Conservation (phyloP, 2,329 filamentous ascomycete species). For the Nothophoma quercina region DNA sequence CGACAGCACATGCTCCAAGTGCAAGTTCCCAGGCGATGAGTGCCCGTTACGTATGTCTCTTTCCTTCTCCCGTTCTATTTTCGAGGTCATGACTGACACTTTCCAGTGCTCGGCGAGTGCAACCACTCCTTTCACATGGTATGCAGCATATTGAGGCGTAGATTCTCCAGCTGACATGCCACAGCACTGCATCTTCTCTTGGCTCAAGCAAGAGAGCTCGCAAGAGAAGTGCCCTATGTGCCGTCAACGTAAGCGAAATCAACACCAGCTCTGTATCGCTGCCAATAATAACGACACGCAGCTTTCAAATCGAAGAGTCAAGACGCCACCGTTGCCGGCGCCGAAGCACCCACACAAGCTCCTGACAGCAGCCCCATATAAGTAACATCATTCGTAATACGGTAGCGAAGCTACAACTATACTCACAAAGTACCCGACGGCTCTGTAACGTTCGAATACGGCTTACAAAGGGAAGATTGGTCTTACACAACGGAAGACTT, state of each 20-base stretch:
- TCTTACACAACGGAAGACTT: not conserved
- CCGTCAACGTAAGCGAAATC: slow-evolving; percentile 74
- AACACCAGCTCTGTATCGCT: too few relatives aligned
- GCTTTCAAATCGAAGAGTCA: slow-evolving; percentile 51
- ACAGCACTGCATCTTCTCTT: slow-evolving; percentile 93
- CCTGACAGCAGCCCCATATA: slow-evolving; percentile 31
- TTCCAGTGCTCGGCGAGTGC: slow-evolving; percentile 88
- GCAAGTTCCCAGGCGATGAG: slow-evolving; percentile 97
- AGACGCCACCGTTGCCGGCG: slow-evolving; percentile 33
- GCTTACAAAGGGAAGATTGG: not conserved
- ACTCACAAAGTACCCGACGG: not conserved
- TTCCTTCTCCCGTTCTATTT: not conserved
- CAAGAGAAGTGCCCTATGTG: slow-evolving; percentile 98
- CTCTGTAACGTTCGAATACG: not conserved
- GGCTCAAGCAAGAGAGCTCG: slow-evolving; percentile 94
- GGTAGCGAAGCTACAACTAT: too few relatives aligned
- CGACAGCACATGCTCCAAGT: slow-evolving; percentile 95
- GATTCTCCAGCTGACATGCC: slow-evolving; percentile 11
- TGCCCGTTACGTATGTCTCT: slow-evolving; percentile 81
- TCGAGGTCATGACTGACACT: slow-evolving; percentile 16
- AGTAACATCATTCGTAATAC: not conserved
- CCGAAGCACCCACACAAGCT: slow-evolving; percentile 21
- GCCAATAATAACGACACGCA: slow-evolving; percentile 28
- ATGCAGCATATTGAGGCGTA: slow-evolving; percentile 13
- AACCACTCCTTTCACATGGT: slow-evolving; percentile 99